Evolutionary conservation across 2,329 filamentous ascomycete species (phyloP), one percentile per base, ranked within the genome.

Genomic region (Sclerotinia trifoliorum): DNA sequence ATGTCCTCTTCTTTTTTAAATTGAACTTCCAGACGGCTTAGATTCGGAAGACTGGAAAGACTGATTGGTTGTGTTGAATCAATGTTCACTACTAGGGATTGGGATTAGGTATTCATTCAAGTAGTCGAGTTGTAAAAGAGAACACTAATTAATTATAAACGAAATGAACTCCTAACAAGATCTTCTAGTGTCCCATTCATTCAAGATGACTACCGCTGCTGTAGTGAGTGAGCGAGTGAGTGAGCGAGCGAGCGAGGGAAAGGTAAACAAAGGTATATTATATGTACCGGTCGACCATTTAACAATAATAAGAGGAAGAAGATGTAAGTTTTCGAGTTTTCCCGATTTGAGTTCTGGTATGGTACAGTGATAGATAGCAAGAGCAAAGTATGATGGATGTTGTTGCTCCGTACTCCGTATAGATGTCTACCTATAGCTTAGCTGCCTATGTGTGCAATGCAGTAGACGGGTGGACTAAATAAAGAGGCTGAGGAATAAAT

Each of bases 111-210:
- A 35, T 62, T 62, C 29, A 6, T 51, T 29, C 58, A 13, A 35
- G 32, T 55, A 13, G 44, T 61, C 35, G 58, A 49, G 44, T 32
- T n/a, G 44, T 5, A 39, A 48, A 10, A 46, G n/a, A 26, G 56
- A 58, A 19, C 11, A 58, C 35, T 44, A 44, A 44, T 60, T 60
- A 60, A 60, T 60, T 46, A 60, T 32, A 62, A 62, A 62, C 58
- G 58, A 62, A 62, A 62, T 62, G 58, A 62, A 62, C 44, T 19
- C 3, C 6, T 49, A 32, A 17, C 17, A 62, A 39, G 44, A 62
- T 62, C 58, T 19, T 62, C 58, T 35, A 32, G 58, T 62, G 58
- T 62, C 51, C 58, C 58, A 51, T 62, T 21, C 44, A 62, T 24
- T 62, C 46, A 48, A 58, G 26, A 62, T 51, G 44, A 62, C 44